phyloP scores from a whole-genome alignment of 2,329 filamentous ascomycete species.

The Aspergillus amoenus region DNA sequence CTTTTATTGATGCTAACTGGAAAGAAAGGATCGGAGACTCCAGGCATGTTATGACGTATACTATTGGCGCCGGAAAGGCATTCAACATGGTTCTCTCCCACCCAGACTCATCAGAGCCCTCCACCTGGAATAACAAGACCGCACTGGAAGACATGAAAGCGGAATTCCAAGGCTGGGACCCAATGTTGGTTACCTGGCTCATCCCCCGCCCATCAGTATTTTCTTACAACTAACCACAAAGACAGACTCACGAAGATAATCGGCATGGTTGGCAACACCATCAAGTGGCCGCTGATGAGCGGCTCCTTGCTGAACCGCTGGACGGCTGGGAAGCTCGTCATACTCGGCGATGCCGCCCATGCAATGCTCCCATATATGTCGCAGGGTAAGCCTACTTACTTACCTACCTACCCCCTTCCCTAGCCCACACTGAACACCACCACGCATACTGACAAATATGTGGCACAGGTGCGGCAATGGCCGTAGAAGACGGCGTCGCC shows the following conservation, averaged over 20 bases:
- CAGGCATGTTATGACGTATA: slow-evolving; percentile 45
- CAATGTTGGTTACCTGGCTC: too few species aligned
- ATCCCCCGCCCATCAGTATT: too few species aligned
- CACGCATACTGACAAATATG: too few species aligned
- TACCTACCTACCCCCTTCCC: too few species aligned
- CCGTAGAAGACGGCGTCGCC: slow-evolving; percentile 45
- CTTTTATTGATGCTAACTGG: too few species aligned
- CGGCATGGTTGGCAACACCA: slow-evolving; percentile 8
- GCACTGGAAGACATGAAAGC: slow-evolving; percentile 33
- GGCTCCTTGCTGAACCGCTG: slow-evolving; percentile 12
- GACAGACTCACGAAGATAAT: slow-evolving; percentile 33
- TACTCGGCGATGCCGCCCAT: slow-evolving; percentile 47
- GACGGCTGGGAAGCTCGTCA: slow-evolving; percentile 30
- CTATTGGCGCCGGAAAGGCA: slow-evolving; percentile 43
- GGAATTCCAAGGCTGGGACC: slow-evolving; percentile 25
- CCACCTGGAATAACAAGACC: slow-evolving; percentile 25
- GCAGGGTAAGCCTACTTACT: too few species aligned
- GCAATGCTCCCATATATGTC: slow-evolving; percentile 48
- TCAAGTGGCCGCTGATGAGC: slow-evolving; percentile 29
- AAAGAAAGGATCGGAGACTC: slow-evolving; percentile 22
- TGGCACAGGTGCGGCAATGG: slow-evolving; percentile 48
- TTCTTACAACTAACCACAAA: too few species aligned
- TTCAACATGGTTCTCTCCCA: slow-evolving; percentile 52
- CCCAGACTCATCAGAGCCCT: slow-evolving; percentile 36
- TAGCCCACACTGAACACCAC: too few species aligned